Evolutionary conservation across 768 basidiomycete species (phyloP).

Genomic region (Amanita thiersii): DNA sequence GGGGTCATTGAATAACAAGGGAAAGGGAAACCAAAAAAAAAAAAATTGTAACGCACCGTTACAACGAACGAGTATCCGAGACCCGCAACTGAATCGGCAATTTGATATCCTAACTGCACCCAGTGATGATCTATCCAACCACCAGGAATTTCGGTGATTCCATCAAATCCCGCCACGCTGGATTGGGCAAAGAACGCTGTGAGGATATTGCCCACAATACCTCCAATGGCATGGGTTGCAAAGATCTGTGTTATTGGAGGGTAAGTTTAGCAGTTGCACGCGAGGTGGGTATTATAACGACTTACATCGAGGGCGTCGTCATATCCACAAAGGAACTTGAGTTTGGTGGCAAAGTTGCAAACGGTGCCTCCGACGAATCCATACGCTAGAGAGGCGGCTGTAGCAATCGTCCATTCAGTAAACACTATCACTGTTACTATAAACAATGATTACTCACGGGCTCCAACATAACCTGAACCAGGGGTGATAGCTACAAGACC

Average conservation of each 20-base stretch:
- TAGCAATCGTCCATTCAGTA: slow-evolving; percentile 2
- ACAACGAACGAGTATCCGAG: slow-evolving; percentile 67
- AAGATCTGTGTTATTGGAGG: slow-evolving; percentile 56
- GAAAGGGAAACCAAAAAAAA: neutral
- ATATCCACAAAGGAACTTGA: slow-evolving; percentile 74
- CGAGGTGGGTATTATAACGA: slow-evolving; percentile 4
- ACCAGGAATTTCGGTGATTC: slow-evolving; percentile 53
- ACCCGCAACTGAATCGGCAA: slow-evolving; percentile 66
- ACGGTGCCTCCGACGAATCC: slow-evolving; percentile 77
- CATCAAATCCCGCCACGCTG: slow-evolving; percentile 76
- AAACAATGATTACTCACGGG: slow-evolving; percentile 40
- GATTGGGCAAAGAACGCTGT: slow-evolving; percentile 86
- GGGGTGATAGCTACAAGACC: slow-evolving; percentile 89
- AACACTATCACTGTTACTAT: no score
- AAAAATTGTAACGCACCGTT: slow-evolving; percentile 41
- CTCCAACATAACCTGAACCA: slow-evolving; percentile 74
- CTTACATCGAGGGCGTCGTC: slow-evolving; percentile 78
- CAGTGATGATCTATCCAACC: slow-evolving; percentile 86
- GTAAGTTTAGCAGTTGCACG: slow-evolving; percentile 1
- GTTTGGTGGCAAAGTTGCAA: slow-evolving; percentile 94
- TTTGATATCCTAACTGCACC: slow-evolving; percentile 78
- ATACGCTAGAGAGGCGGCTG: slow-evolving; percentile 77
- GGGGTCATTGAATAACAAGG: no score
- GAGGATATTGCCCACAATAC: slow-evolving; percentile 73
- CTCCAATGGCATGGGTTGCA: slow-evolving; percentile 75